These are phyloP conservation scores for Ampelomyces quisqualis DNA, from an alignment of 2,329 filamentous ascomycete genomes.

Conservation along the genomic window DNA sequence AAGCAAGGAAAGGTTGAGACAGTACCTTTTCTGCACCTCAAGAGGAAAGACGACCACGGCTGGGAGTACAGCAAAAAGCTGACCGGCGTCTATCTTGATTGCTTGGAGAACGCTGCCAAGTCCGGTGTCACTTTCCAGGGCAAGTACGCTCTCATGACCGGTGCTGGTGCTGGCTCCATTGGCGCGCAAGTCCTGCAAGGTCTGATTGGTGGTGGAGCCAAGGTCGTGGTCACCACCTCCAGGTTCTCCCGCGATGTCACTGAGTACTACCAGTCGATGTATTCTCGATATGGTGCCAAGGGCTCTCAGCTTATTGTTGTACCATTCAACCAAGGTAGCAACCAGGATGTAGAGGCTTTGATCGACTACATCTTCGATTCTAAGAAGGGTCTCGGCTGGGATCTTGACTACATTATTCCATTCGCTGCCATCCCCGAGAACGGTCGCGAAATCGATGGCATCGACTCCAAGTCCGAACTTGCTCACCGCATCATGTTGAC, in stretches of 20 bases:
- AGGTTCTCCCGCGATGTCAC: constrained; percentile 96
- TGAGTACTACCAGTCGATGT: constrained; percentile 99
- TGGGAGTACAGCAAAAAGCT: constrained; percentile 99
- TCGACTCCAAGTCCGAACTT: constrained; percentile 96
- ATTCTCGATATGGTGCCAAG: constrained; percentile 86
- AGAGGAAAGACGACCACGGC: constrained; percentile 87
- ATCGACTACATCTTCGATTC: constrained; percentile 95
- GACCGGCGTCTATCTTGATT: constrained; percentile 88
- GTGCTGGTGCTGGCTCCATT: constrained; percentile 95
- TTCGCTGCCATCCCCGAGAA: constrained; percentile 98
- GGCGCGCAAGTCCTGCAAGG: constrained; percentile 96
- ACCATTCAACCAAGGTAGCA: constrained; percentile 98
- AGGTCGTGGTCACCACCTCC: constrained; percentile 94
- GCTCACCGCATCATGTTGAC: constrained; percentile 99
- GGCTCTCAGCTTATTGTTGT: constrained; percentile 97
- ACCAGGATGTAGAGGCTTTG: constrained; percentile 93
- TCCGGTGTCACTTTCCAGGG: constrained; percentile 87
- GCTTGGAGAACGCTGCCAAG: constrained; percentile 83
- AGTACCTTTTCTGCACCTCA: constrained; percentile 95
- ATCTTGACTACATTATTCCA: constrained; percentile 91
- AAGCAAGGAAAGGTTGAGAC: constrained; percentile 92
- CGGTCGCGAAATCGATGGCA: constrained; percentile 91
- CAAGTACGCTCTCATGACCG: constrained; percentile 97
- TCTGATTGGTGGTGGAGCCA: constrained; percentile 92
- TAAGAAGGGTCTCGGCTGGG: constrained; percentile 97